Evolutionary conservation across 1,139 yeast genomes (phyloP).

Genomic region (Meyerozyma athensensis): DNA sequence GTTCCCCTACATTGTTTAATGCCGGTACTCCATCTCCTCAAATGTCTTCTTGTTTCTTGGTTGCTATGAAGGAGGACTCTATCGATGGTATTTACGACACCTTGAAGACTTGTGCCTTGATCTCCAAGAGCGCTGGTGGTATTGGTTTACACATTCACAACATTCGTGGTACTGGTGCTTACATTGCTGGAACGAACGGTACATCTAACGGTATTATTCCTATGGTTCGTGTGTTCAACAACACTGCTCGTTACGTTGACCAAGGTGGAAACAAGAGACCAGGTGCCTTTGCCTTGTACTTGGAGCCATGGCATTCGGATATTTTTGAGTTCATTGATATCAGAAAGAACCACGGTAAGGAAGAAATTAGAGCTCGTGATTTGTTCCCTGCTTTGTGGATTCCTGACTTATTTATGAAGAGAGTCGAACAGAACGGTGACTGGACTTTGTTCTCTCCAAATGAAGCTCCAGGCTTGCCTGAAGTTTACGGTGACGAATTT

Average conservation of each 20-base stretch:
- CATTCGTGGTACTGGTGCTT: slow-evolving; percentile 47
- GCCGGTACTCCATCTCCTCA: slow-evolving; percentile 47
- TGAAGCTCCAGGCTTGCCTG: slow-evolving; percentile 48
- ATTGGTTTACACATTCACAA: slow-evolving; percentile 55
- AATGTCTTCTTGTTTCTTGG: slow-evolving; percentile 51
- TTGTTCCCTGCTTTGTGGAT: slow-evolving; percentile 57
- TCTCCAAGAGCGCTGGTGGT: slow-evolving; percentile 58
- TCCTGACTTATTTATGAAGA: slow-evolving; percentile 54
- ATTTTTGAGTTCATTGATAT: slow-evolving; percentile 48
- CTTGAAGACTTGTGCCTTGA: slow-evolving; percentile 49
- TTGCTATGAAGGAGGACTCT: slow-evolving; percentile 56
- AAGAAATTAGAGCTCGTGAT: slow-evolving; percentile 53
- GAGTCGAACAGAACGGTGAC: slow-evolving; percentile 43
- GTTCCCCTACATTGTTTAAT: slow-evolving; percentile 52
- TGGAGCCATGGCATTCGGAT: slow-evolving; percentile 62
- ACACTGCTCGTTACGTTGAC: slow-evolving; percentile 58
- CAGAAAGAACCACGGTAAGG: slow-evolving; percentile 54
- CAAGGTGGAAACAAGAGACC: slow-evolving; percentile 63
- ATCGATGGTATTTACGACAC: slow-evolving; percentile 57
- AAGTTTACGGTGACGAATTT: slow-evolving; percentile 48
- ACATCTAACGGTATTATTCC: slow-evolving; percentile 54
- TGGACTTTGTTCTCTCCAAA: slow-evolving; percentile 58
- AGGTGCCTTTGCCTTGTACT: slow-evolving; percentile 57
- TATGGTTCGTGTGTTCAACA: slow-evolving; percentile 54
- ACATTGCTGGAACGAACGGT: slow-evolving; percentile 52